Evolutionary conservation across 2,329 filamentous ascomycete species (phyloP), one percentile per base, ranked within the genome.

Genomic region (Microthyrium microscopicum): DNA sequence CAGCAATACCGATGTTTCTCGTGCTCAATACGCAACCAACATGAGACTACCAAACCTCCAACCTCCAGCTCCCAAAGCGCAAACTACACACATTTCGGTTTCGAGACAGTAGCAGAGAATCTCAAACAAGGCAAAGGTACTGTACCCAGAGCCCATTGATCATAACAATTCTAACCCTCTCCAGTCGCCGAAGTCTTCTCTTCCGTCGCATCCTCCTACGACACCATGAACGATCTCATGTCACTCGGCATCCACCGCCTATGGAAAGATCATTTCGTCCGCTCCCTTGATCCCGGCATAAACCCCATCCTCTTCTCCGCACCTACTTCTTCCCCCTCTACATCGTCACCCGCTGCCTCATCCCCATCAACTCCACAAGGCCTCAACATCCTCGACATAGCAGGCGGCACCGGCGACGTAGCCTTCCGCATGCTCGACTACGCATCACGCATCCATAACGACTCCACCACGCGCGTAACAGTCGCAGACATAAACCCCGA

Each of bases 201-300:
- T 55, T 94, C 79, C 44, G 89, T 98, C 26, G 89, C 89, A 44
- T 75, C 81, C 41, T 83, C 79, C 13, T 98, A 98, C 60, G 89
- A 98, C 57, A 78, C 77, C 41, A 98, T 98, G 89, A 98, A 98
- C 61, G 89, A 98, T 55, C 69, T 95, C 44, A 98, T 98, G 89
- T 95, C 89, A 5, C 71, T 98, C 30, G 89, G 89, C 35, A 85
- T 93, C 59, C 89, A 98, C 56, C 79, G 89, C 27, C 63, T 98
- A 24, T 98, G 89, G 89, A 98, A 80, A 62, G 87, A 95, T 58
- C 76, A 93, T 59, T 98, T 95, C 55, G 87, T 98, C 29, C 76
- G 81, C 44, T 77, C 76, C 21, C 70, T 98, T 20, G 89, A 94
- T 53, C 87, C 89, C 0, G 85, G 85, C 42, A 68, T 60, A 2